These are phyloP conservation scores for Mucuna pruriens DNA, from an alignment of 306 rosid genomes.

Conservation along the genomic window DNA sequence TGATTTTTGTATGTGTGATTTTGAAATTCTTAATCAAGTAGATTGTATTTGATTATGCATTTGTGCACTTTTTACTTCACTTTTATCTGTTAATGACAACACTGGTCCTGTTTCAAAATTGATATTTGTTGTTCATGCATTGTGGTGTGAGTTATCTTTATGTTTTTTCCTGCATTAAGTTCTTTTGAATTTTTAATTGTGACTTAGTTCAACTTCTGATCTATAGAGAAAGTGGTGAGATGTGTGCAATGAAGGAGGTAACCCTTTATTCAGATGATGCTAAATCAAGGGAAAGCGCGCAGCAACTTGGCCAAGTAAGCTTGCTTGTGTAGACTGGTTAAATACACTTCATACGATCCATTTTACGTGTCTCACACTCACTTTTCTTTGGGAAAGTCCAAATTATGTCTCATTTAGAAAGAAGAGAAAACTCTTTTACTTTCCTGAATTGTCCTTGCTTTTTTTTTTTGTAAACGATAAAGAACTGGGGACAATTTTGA, in stretches of 20 bases:
- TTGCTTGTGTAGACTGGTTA: slow-evolving; percentile 32
- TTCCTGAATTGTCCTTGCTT: neutral
- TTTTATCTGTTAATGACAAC: slow-evolving; percentile 1
- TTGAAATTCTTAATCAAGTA: slow-evolving; percentile 20
- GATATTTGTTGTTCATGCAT: slow-evolving; percentile 22
- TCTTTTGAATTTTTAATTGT: slow-evolving; percentile 32
- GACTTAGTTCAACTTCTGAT: slow-evolving; percentile 39
- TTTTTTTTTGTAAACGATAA: slow-evolving; percentile 5
- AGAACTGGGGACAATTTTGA: neutral
- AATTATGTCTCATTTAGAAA: slow-evolving; percentile 20
- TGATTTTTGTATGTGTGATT: slow-evolving; percentile 10
- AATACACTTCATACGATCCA: neutral
- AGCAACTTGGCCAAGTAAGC: slow-evolving; percentile 84
- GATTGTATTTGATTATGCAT: slow-evolving; percentile 21
- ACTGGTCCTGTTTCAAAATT: slow-evolving; percentile 4
- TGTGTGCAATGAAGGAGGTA: slow-evolving; percentile 99
- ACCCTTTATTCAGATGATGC: slow-evolving; percentile 84
- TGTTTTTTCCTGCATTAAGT: slow-evolving; percentile 2
- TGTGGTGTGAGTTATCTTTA: slow-evolving; percentile 27
- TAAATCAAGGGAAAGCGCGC: slow-evolving; percentile 85
- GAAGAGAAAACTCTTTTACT: slow-evolving; percentile 17
- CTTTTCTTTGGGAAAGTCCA: slow-evolving; percentile 31
- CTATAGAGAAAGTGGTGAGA: slow-evolving; percentile 89
- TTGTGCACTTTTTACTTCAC: neutral
- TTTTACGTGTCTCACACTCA: slow-evolving; percentile 7